Base-by-base conservation (phyloP, 495 filamentous ascomycete species). In the Letharia columbiana region DNA sequence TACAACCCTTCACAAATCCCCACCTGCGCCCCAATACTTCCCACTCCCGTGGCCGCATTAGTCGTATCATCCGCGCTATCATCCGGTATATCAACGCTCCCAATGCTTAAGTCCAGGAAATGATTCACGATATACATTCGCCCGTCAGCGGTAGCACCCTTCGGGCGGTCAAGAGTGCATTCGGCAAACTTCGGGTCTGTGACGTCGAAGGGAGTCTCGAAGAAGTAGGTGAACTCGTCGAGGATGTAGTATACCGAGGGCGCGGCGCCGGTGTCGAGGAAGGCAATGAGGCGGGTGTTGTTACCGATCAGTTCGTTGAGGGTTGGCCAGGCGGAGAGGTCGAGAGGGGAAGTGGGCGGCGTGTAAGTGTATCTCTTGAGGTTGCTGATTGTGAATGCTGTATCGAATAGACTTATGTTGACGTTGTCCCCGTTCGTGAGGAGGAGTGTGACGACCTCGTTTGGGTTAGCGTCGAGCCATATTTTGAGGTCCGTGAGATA, bases 371-470 rank as follows among this genome's bases (percentile, higher is more conserved):
- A 86, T 28, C 66, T 71, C 33, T 78, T 73, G 44, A 90, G 79
- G 12, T 84, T 84, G 5, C 81, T 79, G 56, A 72, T 68, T 23
- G 74, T 71, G 67, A 88, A 90, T 5, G 78, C 80, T 8, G 75
- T 65, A 20, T 78, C 85, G 65, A 88, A 87, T 11, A 75, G 64
- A 31, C 74, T 70, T 10, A 79, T 78, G 23, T 73, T 66, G 33
- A 83, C 70, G 65, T 79, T 77, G 69, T 89, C 86, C 0, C 82
- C 82, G 73, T 91, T 91, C 20, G 87, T 87, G 31, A 91, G 75
- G 6, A 91, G 77, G 15, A 91, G 71, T 4, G 87, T 89, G 15
- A 91, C 79, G 20, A 91, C 86, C 63, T 91, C 88, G 72, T 84
- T 80, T 15, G 83, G 81, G 68, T 90, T 78, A 45, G 68, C 66